Base-by-base conservation (phyloP, 2,329 filamentous ascomycete species). In the Aciculosporium take region DNA sequence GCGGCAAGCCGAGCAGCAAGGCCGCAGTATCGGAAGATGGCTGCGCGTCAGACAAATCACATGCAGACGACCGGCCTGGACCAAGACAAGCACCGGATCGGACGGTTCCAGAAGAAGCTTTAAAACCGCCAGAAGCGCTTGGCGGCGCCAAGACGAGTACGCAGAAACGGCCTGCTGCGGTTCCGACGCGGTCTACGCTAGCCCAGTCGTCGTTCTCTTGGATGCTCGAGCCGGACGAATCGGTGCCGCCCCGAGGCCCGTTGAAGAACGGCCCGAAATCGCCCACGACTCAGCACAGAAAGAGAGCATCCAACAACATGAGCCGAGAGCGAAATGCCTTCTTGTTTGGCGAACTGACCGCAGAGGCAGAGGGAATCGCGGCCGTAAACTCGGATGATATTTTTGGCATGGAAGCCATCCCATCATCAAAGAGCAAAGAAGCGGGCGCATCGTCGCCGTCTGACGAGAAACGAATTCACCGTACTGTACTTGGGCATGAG, bases 171-270 rank as follows among this genome's bases (percentile, higher is more conserved):
- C 52, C 53, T 36, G 59, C 46, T 48, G 61, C 72, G 2, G 69
- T 76, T 13, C 75, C 74, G 0, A 75, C 75, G 17, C 70, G 79
- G 18, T 81, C 80, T 3, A 75, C 71, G 0, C 67, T 86, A 27
- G 79, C 80, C 1, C 80, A 84, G 49, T 85, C 82, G 7, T 81
- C 79, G 4, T 87, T 85, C 56, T 79, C 81, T 1, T 86, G 80
- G 79, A 87, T 87, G 81, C 66, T 87, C 2, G 77, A 79, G 48
- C 72, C 71, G 3, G 69, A 72, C 48, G 54, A 64, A 41, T 56
- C 63, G 0, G 43, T 37, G 9, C 50, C 45, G 31, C 48, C 52
- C 38, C 44, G 55, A 42, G 46, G 53, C 0, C 39, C 49, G 10
- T 45, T 53, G 3, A 36, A 49, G 7, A 48, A 41, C 2, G 37